Conservation (phyloP, 139 green algal species). For the Haematococcus lacustris region DNA sequence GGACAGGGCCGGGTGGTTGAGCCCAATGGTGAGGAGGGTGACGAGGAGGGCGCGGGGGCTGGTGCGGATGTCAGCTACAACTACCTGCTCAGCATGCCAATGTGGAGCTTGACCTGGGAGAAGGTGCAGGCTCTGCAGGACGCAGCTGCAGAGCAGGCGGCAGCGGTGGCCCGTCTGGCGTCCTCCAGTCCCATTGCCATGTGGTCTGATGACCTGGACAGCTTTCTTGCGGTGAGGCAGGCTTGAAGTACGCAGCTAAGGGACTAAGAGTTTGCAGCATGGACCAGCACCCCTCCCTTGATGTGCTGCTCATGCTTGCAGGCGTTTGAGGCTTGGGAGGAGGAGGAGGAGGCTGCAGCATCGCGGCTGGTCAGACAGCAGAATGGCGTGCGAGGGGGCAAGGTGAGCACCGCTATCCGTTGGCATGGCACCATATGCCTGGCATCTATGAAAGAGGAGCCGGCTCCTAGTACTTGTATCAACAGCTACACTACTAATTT, state of each 20-base stretch:
- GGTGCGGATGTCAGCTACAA: slow-evolving; percentile 81
- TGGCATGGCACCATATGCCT: neutral
- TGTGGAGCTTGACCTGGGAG: slow-evolving; percentile 90
- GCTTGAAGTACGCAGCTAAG: neutral
- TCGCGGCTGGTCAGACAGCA: slow-evolving; percentile 20
- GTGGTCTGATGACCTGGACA: slow-evolving; percentile 79
- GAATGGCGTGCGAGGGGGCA: neutral
- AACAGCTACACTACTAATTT: neutral
- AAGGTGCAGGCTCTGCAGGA: slow-evolving; percentile 65
- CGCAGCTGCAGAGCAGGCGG: slow-evolving; percentile 28
- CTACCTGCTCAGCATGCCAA: slow-evolving; percentile 94
- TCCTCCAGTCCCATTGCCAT: slow-evolving; percentile 60
- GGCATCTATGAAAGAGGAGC: neutral
- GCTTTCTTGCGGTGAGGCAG: slow-evolving; percentile 52
- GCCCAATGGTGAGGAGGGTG: slow-evolving; percentile 1
- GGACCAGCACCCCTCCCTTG: neutral
- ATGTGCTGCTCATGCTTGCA: slow-evolving; percentile 6
- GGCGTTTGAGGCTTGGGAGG: slow-evolving; percentile 47
- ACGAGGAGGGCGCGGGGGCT: too few species aligned
- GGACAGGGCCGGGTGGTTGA: too few species aligned
- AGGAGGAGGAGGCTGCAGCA: slow-evolving; percentile 27
- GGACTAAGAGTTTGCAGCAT: neutral
- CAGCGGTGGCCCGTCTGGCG: slow-evolving; percentile 48
- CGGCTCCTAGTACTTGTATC: too few species aligned
- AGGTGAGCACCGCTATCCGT: neutral